These are phyloP conservation scores for Castanopsis chinensis DNA, from an alignment of 306 rosid species.

Conservation along the genomic window DNA sequence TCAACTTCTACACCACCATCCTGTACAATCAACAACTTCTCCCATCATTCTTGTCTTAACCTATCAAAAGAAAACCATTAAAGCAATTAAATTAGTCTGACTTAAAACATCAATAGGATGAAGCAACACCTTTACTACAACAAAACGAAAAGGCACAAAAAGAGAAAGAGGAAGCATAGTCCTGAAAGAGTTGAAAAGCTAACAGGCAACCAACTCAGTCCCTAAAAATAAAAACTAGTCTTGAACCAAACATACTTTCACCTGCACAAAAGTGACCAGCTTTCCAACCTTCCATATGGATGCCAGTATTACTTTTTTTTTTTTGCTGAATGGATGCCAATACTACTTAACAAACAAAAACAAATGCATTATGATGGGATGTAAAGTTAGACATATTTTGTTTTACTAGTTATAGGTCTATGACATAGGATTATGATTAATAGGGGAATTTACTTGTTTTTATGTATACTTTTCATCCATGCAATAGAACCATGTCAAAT, in stretches of 20 bases:
- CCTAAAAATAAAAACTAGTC: not conserved
- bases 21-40: slow-evolving; percentile 73
- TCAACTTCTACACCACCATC: slow-evolving; percentile 81
- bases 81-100: slow-evolving; percentile 14
- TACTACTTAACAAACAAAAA: no score
- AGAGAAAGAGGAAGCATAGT: not conserved
- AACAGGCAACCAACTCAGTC: not conserved
- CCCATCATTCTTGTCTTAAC: slow-evolving; percentile 99
- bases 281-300: not conserved
- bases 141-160: not conserved
- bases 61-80: slow-evolving; percentile 40
- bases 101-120: slow-evolving; percentile 7
- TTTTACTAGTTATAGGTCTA: no score
- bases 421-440: not conserved
- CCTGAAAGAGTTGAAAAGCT: not conserved
- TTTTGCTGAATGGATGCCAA: no score
- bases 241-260: not conserved
- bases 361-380: no score
- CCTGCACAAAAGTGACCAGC: not conserved
- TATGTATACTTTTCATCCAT: no score
- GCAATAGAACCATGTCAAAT: not conserved
- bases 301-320: not conserved
- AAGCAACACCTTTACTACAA: not conserved
- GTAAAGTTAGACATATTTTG: no score
- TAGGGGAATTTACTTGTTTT: not conserved